phyloP scores from a whole-genome alignment of 169 alveolate species.

The Plasmodium vivax region DNA sequence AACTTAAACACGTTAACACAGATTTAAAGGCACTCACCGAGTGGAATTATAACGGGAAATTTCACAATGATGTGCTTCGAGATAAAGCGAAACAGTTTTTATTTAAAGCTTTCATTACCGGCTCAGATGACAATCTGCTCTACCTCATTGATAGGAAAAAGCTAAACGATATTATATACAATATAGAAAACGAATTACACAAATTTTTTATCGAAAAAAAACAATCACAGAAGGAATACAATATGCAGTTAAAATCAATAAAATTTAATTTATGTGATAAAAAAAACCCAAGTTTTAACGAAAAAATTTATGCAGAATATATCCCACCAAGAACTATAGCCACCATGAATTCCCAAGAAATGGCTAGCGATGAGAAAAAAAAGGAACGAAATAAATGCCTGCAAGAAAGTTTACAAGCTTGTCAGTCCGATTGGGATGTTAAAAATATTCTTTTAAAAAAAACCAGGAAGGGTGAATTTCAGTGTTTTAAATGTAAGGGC shows the following conservation, averaged over 20 bases:
- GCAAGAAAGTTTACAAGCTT: slow-evolving; percentile 89
- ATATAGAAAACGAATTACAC: slow-evolving; percentile 82
- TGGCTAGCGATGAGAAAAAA: slow-evolving; percentile 94
- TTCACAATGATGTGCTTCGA: slow-evolving; percentile 61
- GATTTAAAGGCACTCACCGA: slow-evolving; percentile 13
- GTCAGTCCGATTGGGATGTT: slow-evolving; percentile 96
- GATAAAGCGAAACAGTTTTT: slow-evolving; percentile 79
- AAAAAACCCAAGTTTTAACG: slow-evolving; percentile 91
- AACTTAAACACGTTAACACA: background rate
- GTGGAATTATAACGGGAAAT: slow-evolving; percentile 65
- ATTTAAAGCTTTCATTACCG: slow-evolving; percentile 74
- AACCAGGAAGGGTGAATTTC: slow-evolving; percentile 92
- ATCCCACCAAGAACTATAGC: slow-evolving; percentile 88
- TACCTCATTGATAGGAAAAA: slow-evolving; percentile 75
- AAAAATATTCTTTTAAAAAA: slow-evolving; percentile 83
- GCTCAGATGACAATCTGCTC: slow-evolving; percentile 56
- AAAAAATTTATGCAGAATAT: slow-evolving; percentile 87
- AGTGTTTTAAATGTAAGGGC: slow-evolving; percentile 94
- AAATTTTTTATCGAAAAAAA: slow-evolving; percentile 75
- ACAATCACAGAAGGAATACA: slow-evolving; percentile 83
- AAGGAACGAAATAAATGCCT: slow-evolving; percentile 85
- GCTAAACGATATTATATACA: slow-evolving; percentile 81
- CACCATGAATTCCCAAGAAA: slow-evolving; percentile 92
- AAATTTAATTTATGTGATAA: slow-evolving; percentile 91
- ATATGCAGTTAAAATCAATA: slow-evolving; percentile 89